Evolutionary conservation across 192 early-diverging fungal species (phyloP), one percentile per base, ranked within the genome.

Genomic region (Coemansia sp.): DNA sequence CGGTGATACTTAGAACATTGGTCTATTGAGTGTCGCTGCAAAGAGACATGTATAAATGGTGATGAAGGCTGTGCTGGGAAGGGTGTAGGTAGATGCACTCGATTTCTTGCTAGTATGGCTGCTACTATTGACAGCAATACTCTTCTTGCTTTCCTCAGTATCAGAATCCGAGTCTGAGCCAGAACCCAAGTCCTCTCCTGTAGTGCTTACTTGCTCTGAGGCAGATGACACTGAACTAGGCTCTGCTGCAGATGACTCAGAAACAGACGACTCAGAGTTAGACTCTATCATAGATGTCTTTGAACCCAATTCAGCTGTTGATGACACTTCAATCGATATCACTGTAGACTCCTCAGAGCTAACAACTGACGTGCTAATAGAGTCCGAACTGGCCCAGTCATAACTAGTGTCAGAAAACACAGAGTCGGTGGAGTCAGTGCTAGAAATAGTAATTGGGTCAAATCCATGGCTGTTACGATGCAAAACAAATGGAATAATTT

Each of bases 81-180:
- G 2, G 3, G 22, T n/a, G 33, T 46, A 27, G 8, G 27, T 18
- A 36, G 71, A 44, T 3, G 64, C 64, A 50, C 29, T n/a, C 5
- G 64, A 66, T 3, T 52, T 55, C 9, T 57, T 62, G 64, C 57
- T 38, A 24, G 29, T 33, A 15, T 44, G 24, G 20, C 53, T 49
- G 24, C 39, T 65, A 5, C 22, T 31, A 39, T 36, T 62, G 38
- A 43, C 43, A 1, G 61, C 44, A 5, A 52, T 62, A 43, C 66
- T 69, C 13, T 33, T n/a, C 5, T 46, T 60, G 8, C 65, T 46
- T 13, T 66, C 41, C 20, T 75, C 73, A 15, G 31, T 11, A 15
- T 81, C 79, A 12, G 62, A 43, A n/a, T 71, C 69, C 13, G 70
- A 69, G 44, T 75, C 78, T 0, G 79, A 73, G 49, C 69, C 79